These are phyloP conservation scores for Aureobasidium sp. DNA, from an alignment of 2,329 filamentous ascomycete species.

Conservation along the genomic window DNA sequence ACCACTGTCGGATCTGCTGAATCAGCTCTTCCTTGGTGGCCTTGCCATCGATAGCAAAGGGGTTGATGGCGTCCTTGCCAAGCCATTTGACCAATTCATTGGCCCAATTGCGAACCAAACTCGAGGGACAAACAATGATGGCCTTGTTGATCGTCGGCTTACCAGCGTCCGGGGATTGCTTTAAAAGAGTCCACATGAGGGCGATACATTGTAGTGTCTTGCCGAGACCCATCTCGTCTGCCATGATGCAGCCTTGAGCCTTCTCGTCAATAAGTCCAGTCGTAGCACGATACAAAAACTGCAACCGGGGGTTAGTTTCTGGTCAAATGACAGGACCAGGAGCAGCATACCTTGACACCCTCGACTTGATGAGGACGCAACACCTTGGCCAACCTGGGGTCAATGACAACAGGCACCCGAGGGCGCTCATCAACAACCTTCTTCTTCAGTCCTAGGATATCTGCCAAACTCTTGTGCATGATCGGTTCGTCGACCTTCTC, in stretches of 20 bases:
- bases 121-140: slow-evolving; percentile 93
- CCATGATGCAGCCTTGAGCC: slow-evolving; percentile 98
- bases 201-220: slow-evolving; percentile 98
- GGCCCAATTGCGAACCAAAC: slow-evolving; percentile 94
- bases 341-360: slow-evolving; percentile 62
- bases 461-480: slow-evolving; percentile 88
- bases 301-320: background rate
- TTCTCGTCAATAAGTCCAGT: slow-evolving; percentile 93
- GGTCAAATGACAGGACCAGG: background rate
- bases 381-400: slow-evolving; percentile 81
- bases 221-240: slow-evolving; percentile 95
- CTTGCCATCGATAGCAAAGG: slow-evolving; percentile 96
- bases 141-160: slow-evolving; percentile 92
- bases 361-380: slow-evolving; percentile 95
- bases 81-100: slow-evolving; percentile 97
- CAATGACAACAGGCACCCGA: slow-evolving; percentile 94
- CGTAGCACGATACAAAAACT: slow-evolving; percentile 85
- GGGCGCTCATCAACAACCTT: slow-evolving; percentile 67
- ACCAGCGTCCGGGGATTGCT: slow-evolving; percentile 92
- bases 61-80: slow-evolving; percentile 79
- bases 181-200: slow-evolving; percentile 91
- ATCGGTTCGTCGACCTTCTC: slow-evolving; percentile 65
- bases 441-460: slow-evolving; percentile 92
- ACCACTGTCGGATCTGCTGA: slow-evolving; percentile 88
- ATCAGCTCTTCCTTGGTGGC: slow-evolving; percentile 90